phyloP scores from a whole-genome alignment of 2,329 filamentous ascomycete species.

The Ophiocordyceps australis region DNA sequence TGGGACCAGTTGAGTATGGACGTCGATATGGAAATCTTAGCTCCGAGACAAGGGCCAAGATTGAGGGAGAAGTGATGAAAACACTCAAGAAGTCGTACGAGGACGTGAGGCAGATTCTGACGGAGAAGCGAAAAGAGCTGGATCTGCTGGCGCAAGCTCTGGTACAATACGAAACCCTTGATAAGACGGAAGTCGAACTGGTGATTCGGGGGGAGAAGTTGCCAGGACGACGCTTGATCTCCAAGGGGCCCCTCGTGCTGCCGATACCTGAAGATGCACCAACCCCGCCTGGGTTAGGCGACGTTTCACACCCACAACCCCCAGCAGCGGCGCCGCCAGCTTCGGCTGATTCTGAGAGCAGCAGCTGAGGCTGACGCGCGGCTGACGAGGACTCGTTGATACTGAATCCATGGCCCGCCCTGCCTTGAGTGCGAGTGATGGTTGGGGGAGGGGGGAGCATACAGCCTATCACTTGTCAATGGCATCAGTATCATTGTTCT shows the following conservation, averaged over 20 bases:
- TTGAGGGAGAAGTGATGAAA: slow-evolving; percentile 76
- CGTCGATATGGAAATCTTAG: slow-evolving; percentile 69
- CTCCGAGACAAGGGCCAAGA: slow-evolving; percentile 67
- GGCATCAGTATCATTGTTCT: too few species aligned
- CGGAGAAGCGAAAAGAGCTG: slow-evolving; percentile 62
- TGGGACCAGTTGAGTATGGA: slow-evolving; percentile 81
- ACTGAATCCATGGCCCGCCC: neutral
- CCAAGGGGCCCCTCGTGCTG: slow-evolving; percentile 24
- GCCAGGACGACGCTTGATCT: slow-evolving; percentile 41
- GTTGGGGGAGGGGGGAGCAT: neutral
- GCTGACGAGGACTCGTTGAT: neutral
- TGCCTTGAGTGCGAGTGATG: too few species aligned
- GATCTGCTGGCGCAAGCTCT: slow-evolving; percentile 78
- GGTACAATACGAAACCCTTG: slow-evolving; percentile 85
- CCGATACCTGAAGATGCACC: slow-evolving; percentile 17
- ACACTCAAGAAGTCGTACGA: slow-evolving; percentile 67
- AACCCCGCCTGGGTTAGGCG: slow-evolving; percentile 15
- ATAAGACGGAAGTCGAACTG: slow-evolving; percentile 76
- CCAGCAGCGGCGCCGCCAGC: slow-evolving; percentile 14
- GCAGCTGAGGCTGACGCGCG: slow-evolving; percentile 5
- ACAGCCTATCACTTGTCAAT: too few species aligned
- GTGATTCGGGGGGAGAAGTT: slow-evolving; percentile 78
- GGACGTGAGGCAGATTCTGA: slow-evolving; percentile 54
- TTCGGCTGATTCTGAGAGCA: slow-evolving; percentile 10
- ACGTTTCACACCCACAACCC: slow-evolving; percentile 13